Base-by-base conservation (phyloP, 257 asterid species). In the Primulina tabacum region DNA sequence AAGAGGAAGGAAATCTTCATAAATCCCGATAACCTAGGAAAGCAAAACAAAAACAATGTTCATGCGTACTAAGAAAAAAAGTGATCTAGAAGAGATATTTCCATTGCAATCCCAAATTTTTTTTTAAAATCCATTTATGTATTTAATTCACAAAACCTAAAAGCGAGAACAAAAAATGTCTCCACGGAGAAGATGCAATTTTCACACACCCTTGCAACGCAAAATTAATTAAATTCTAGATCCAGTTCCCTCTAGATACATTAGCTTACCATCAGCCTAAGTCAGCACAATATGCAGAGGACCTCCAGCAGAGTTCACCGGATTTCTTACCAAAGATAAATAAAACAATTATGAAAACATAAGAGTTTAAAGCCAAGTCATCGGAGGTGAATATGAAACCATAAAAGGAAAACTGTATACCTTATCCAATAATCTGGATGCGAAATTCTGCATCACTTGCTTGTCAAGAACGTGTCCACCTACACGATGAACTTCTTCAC, bases 391-490 rank as follows among this genome's bases (percentile, higher is more conserved):
- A 64, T 60, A 26, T 56, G 43, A 7, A 65, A 65, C 38, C 40
- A 56, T 73, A 62, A 60, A 64, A 77, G 50, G 64, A 69, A 24
- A 76, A 69, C 26, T 32, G 55, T 75, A 30, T 75, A 94, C 99
- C 99, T 89, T 89, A 43, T 89, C 87, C 62, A 88, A 81, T 70
- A 94, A 82, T 76, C 75, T 85, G 62, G 85, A 73, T 8, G 99
- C 89, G 79, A 94, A 91, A 86, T 88, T 89, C 82, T 85, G 94
- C 68, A 94, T 82, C 81, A 88, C 88, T 68, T 80, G 68, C 77
- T 82, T 91, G 64, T 89, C 99, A 75, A 94, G 97, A 57, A 94
- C 93, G 76, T 91, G 99, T 16, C 97, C 99, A 66, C 99, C 97
- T 75, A 84, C 91, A 67, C 95, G 96, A 66, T 90, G 93, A 82